Conservation (phyloP, 805 yeast genomes). For the Wickerhamiella siamensis region DNA sequence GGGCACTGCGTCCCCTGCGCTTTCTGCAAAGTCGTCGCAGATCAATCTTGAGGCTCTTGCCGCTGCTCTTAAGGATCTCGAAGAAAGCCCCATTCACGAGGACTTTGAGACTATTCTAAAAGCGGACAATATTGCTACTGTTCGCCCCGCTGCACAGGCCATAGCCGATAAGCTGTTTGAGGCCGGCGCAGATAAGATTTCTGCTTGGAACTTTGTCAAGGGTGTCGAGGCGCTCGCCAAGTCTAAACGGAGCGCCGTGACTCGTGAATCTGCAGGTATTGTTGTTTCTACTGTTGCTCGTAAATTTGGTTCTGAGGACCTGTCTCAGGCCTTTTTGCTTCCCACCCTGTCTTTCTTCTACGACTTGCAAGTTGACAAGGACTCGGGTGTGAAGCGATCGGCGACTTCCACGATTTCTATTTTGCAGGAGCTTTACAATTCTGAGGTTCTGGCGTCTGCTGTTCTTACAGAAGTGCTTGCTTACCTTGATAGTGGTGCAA, state of each 20-base stretch:
- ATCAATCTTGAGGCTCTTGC: constrained; percentile 44
- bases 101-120: constrained; percentile 37
- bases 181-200: constrained; percentile 35
- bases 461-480: constrained; percentile 45
- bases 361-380: constrained; percentile 75
- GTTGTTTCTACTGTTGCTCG: constrained; percentile 44
- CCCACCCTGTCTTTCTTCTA: constrained; percentile 49
- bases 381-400: constrained; percentile 67
- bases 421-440: constrained; percentile 53
- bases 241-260: constrained; percentile 55
- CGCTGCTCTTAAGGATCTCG: constrained; percentile 55
- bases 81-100: constrained; percentile 51
- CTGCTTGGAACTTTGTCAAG: constrained; percentile 52
- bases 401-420: constrained; percentile 70
- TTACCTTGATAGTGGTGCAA: constrained; percentile 69
- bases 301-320: constrained; percentile 45
- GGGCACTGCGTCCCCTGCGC: constrained; percentile 22
- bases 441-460: constrained; percentile 63
- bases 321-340: constrained; percentile 60
- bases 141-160: constrained; percentile 38
- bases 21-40: constrained; percentile 49
- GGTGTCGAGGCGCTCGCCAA: constrained; percentile 52
- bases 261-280: constrained; percentile 64
- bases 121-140: constrained; percentile 39
- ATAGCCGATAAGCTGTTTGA: constrained; percentile 37